Evolutionary conservation across 2,329 filamentous ascomycete species (phyloP).

Genomic region (Scedosporium aurantiacum): DNA sequence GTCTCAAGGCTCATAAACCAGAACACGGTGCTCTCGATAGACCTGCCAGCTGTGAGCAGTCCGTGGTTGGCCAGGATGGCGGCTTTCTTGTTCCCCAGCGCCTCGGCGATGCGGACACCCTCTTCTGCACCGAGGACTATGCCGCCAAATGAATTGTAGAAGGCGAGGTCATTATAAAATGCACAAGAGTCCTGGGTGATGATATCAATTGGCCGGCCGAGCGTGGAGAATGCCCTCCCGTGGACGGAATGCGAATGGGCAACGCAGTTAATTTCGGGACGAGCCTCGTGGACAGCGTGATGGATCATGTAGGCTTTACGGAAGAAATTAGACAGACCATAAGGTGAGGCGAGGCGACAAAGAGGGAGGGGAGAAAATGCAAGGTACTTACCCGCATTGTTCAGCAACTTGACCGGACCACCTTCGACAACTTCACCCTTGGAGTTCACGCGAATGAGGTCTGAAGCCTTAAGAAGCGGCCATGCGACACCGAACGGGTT

Average conservation of each 20-base stretch:
- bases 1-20: conserved; percentile 43
- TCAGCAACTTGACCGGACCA: conserved; percentile 28
- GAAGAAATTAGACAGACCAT: background rate
- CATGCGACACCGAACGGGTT: conserved; percentile 56
- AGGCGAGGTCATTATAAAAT: conserved; percentile 40
- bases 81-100: conserved; percentile 16
- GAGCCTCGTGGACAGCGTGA: conserved; percentile 38
- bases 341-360: background rate
- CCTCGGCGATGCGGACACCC: conserved; percentile 34
- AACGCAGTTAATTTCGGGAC: conserved; percentile 42
- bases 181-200: conserved; percentile 51
- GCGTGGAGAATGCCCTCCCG: conserved; percentile 46
- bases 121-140: conserved; percentile 42
- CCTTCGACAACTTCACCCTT: conserved; percentile 52
- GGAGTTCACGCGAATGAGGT: conserved; percentile 56
- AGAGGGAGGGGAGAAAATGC: background rate
- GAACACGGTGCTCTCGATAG: conserved; percentile 39
- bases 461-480: conserved; percentile 49
- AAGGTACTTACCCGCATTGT: conserved; percentile 10
- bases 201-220: conserved; percentile 53
- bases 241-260: conserved; percentile 45
- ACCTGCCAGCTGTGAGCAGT: conserved; percentile 36
- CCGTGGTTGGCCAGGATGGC: conserved; percentile 27
- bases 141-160: conserved; percentile 38
- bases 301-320: conserved; percentile 16